Evolutionary conservation across 2,329 filamentous ascomycete genomes (phyloP).

Genomic region (Byssothecium circinans): DNA sequence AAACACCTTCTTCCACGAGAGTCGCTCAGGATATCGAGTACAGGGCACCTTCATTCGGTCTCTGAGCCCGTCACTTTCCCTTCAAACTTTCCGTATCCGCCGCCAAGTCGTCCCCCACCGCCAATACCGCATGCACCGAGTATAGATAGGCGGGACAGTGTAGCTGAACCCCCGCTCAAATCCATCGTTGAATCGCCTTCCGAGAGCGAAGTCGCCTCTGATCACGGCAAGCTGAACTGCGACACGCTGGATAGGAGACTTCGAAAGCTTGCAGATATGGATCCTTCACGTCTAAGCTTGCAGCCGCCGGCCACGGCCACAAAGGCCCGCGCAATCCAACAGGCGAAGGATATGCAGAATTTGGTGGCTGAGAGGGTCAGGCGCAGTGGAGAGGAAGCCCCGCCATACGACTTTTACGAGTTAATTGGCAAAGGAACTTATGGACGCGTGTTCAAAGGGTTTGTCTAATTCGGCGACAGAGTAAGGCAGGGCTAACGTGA

Average conservation of each 20-base stretch:
- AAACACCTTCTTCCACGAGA: not conserved
- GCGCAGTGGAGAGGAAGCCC: conserved; percentile 61
- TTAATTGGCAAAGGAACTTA: conserved; percentile 76
- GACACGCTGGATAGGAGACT: not conserved
- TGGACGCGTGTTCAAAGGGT: conserved; percentile 72
- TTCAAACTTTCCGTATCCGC: conserved; percentile 14
- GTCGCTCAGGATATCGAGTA: not conserved
- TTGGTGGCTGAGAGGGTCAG: conserved; percentile 64
- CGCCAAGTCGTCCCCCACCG: conserved; percentile 13
- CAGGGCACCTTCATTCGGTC: conserved; percentile 19
- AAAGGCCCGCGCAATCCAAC: conserved; percentile 65
- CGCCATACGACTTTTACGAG: conserved; percentile 69
- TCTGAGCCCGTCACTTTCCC: conserved; percentile 30
- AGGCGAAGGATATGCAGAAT: conserved; percentile 70
- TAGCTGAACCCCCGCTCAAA: conserved; percentile 23
- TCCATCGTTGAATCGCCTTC: conserved; percentile 30
- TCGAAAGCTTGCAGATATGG: conserved; percentile 25
- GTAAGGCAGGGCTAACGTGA: conserved; percentile 18
- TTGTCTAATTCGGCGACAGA: conserved; percentile 17
- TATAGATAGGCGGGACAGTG: conserved; percentile 17
- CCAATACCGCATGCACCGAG: conserved; percentile 15
- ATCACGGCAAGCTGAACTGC: conserved; percentile 2
- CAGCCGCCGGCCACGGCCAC: conserved; percentile 43
- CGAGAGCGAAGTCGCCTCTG: conserved; percentile 14
- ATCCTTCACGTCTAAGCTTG: conserved; percentile 25